Evolutionary conservation across 257 asterid species (phyloP), one percentile per base, ranked within the genome.

Genomic region (Henckelia pumila): DNA sequence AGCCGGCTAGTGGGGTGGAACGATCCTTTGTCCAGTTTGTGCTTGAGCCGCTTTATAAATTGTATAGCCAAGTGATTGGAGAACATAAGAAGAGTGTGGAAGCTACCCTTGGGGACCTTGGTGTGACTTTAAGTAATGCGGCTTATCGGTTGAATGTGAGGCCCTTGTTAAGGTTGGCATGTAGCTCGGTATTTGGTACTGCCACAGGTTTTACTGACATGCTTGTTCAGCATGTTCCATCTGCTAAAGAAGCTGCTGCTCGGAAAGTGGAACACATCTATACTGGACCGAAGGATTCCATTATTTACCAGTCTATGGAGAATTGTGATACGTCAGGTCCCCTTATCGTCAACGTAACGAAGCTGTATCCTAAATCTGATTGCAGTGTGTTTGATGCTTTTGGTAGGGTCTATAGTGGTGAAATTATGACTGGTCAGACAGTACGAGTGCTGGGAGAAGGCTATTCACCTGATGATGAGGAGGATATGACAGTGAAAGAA

Each of bases 21-120:
- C 82, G 96, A 71, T 84, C 99, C 59, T 94, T 94, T 78, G 97
- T 94, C 63, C 97, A 94, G 80, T 90, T 94, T 76, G 83, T 94
- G 56, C 97, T 94, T 0, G 97, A 94, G 59, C 99, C 99, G 26
- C 96, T 94, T 53, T 94, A 94, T 72, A 91, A 94, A 78, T 63
- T 94, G 14, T 94, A 94, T 61, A 91, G 99, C 76, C 97, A 94
- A 84, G 99, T 91, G 73, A 80, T 94, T 67, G 97, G 99, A 70
- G 99, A 94, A 75, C 99, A 94, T 67, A 94, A 94, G 75, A 94
- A 94, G 84, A 88, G 95, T 61, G 99, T 91, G 78, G 99, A 94
- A 80, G 85, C 88, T 65, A 91, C 96, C 61, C 92, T 94, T 56
- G 83, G 87, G 6, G 96, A 93, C 70, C 95, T 90, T 59, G 99